Base-by-base conservation (phyloP, 2,329 filamentous ascomycete genomes). In the Microcera coccophila region DNA sequence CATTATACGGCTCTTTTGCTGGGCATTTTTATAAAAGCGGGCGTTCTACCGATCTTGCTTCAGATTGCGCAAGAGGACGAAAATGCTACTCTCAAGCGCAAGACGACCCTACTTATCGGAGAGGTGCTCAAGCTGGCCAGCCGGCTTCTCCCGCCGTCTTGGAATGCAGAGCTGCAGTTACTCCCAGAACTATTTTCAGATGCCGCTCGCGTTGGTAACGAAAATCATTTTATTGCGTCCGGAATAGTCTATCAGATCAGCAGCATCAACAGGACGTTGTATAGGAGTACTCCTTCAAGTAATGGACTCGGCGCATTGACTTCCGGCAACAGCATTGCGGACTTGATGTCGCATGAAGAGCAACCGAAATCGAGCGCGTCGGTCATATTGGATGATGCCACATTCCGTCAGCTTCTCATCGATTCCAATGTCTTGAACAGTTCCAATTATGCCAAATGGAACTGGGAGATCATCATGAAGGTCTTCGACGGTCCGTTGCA, bases 191-290 rank as follows among this genome's bases (percentile, higher is more conserved):
- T 97, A 2, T 85, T 98, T 57, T 76, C 84, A 5, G 81, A 84
- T 1, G 89, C 90, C 4, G 77, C 87, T 2, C 77, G 82, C 24
- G 88, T 90, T 55, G 73, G 79, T 17, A 74, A 81, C 16, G 81
- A 90, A 21, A 77, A 82, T 18, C 83, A 88, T 41, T 90, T 90
- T 54, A 75, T 86, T 43, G 89, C 91, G 5, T 90, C 89, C 7
- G 84, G 89, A 7, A 94, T 94, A 15, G 88, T 98, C 11, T 98
- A 97, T 59, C 93, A 97, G 62, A 95, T 98, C 41, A 95, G 95
- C 68, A 96, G 91, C 61, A 90, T 98, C 53, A 98, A 91, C 63
- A 82, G 89, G 49, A 97, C 90, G 0, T 70, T 98, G 12, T 94
- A 94, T 61, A 79, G 90, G 44, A 94, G 88, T 36, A 79, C 81